Percentiles rank a stretch among this genome's conserved stretches.
These are phyloP conservation scores for Gyrodon lividus DNA, from an alignment of 768 basidiomycete species.

Conservation along the genomic window DNA sequence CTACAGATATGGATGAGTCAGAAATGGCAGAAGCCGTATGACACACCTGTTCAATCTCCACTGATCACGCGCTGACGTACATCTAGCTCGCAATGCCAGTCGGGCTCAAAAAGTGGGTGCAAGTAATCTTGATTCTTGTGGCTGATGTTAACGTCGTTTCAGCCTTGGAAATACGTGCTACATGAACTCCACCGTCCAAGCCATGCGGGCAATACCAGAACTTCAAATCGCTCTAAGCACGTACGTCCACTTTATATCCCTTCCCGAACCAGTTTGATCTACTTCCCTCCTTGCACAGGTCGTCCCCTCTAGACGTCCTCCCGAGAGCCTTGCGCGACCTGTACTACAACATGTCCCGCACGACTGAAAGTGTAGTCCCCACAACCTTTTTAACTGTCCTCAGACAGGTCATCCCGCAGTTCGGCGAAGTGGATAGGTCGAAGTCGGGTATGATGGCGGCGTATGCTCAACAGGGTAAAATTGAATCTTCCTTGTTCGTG, in stretches of 20 bases:
- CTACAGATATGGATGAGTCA: slow-evolving; percentile 78
- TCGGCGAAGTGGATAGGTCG: slow-evolving; percentile 67
- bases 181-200: slow-evolving; percentile 94
- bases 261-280: not conserved
- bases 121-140: not conserved
- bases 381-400: slow-evolving; percentile 64
- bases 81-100: slow-evolving; percentile 74
- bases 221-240: slow-evolving; percentile 67
- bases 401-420: slow-evolving; percentile 84
- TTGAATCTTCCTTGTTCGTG: not conserved
- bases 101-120: slow-evolving; percentile 69
- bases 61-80: not conserved
- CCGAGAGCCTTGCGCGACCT: slow-evolving; percentile 62
- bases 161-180: slow-evolving; percentile 95
- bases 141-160: not conserved
- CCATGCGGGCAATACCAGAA: slow-evolving; percentile 90
- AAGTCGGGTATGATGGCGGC: slow-evolving; percentile 40
- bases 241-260: slow-evolving; percentile 36
- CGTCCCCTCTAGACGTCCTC: slow-evolving; percentile 42
- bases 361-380: slow-evolving; percentile 76
- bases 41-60: not conserved
- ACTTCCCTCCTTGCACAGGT: slow-evolving; percentile 18
- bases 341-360: slow-evolving; percentile 69
- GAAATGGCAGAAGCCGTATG: slow-evolving; percentile 79
- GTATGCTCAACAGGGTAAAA: slow-evolving; percentile 78